These are phyloP conservation scores for Ailanthus altissimus DNA, from an alignment of 345 rosid species.

Conservation along the genomic window DNA sequence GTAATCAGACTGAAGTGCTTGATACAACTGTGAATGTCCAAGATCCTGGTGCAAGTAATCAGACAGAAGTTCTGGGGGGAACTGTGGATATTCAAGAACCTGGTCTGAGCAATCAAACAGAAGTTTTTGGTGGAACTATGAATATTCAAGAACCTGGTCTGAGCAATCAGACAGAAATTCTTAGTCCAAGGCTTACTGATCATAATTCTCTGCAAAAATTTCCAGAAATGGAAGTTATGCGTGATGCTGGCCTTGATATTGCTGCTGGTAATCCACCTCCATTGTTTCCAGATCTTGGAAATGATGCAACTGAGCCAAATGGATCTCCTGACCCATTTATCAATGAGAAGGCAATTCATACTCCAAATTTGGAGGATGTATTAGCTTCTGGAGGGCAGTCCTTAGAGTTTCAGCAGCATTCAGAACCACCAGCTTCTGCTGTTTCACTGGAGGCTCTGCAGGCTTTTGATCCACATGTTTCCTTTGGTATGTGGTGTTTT, in stretches of 20 bases:
- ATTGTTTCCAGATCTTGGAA: conserved; percentile 23
- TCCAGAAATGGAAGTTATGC: conserved; percentile 61
- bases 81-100: conserved; percentile 23
- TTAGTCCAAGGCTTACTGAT: conserved; percentile 16
- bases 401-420: conserved; percentile 44
- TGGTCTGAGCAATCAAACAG: conserved; percentile 33
- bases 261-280: conserved; percentile 35
- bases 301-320: conserved; percentile 28
- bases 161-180: conserved; percentile 35
- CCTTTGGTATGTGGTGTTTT: conserved; percentile 48
- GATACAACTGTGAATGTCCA: conserved; percentile 5
- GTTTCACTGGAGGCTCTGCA: conserved; percentile 39
- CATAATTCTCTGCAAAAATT: conserved; percentile 35
- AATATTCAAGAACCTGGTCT: conserved; percentile 35
- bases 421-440: conserved; percentile 47
- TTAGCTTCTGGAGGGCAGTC: conserved; percentile 42
- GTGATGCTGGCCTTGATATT: conserved; percentile 47
- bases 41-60: conserved; percentile 18
- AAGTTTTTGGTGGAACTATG: conserved; percentile 18
- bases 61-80: conserved; percentile 22
- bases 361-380: conserved; percentile 44
- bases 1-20: conserved; percentile 20
- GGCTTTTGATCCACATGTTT: conserved; percentile 15
- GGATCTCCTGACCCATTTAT: conserved; percentile 32
- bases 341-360: conserved; percentile 42